A percentile compares a stretch with the other conserved stretches of the same genome.
Evolutionary conservation across 441 rosid genomes (phyloP).

Genomic region (Melastoma candidum): DNA sequence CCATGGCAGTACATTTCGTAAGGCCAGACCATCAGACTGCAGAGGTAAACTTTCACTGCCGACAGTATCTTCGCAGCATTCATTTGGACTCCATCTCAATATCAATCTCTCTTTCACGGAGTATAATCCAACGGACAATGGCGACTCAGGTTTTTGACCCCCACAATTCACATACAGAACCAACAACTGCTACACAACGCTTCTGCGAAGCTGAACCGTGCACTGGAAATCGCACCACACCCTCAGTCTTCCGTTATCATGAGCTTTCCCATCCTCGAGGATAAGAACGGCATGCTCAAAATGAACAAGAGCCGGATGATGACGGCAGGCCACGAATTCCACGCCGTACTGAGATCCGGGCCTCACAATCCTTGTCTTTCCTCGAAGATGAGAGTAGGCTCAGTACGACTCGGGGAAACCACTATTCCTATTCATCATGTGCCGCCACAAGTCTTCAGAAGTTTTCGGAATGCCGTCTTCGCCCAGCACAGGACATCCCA

Average conservation of each 20-base stretch:
- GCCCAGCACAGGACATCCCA: conserved; percentile 32
- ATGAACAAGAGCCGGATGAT: conserved; percentile 64
- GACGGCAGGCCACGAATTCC: conserved; percentile 51
- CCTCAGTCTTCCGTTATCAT: conserved; percentile 30
- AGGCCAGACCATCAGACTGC: too few species aligned
- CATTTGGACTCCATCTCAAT: conserved; percentile 56
- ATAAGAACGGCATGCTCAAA: conserved; percentile 52
- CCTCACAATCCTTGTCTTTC: conserved; percentile 57
- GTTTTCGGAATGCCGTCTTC: conserved; percentile 17
- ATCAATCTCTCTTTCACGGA: conserved; percentile 39
- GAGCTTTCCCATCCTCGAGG: conserved; percentile 23
- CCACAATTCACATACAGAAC: conserved; percentile 26
- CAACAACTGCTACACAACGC: conserved; percentile 46
- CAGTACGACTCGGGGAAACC: conserved; percentile 39
- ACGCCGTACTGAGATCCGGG: conserved; percentile 55
- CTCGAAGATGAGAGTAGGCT: conserved; percentile 47
- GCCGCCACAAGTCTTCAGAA: conserved; percentile 30
- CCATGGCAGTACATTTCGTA: too few species aligned
- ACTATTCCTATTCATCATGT: conserved; percentile 28
- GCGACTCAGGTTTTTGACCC: conserved; percentile 19
- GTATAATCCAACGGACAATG: conserved; percentile 30
- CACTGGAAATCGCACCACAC: conserved; percentile 59
- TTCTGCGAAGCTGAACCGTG: conserved; percentile 38
- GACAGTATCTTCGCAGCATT: conserved; percentile 33
- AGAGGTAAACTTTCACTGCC: too few species aligned